A percentile compares a stretch with the other conserved stretches of the same genome.
Conservation (phyloP, 306 rosid species). For the Prunus salicina region DNA sequence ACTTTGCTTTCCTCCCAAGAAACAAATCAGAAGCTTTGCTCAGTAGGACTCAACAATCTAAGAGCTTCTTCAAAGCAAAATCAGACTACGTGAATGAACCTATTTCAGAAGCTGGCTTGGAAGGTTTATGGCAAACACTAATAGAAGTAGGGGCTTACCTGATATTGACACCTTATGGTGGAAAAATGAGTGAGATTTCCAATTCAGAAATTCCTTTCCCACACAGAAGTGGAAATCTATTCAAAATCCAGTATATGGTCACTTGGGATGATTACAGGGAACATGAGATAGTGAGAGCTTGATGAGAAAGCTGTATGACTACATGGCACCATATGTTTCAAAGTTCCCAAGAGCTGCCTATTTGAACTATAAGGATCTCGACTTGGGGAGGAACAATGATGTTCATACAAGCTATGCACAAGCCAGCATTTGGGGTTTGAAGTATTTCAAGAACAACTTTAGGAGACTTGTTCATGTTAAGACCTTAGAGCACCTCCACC, state of each 20-base stretch:
- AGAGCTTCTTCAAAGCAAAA: slow-evolving; percentile 61
- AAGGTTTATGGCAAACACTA: slow-evolving; percentile 47
- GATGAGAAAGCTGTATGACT: slow-evolving; percentile 55
- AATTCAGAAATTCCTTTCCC: slow-evolving; percentile 60
- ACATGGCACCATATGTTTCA: slow-evolving; percentile 61
- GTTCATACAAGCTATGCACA: slow-evolving; percentile 8
- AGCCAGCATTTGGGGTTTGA: slow-evolving; percentile 52
- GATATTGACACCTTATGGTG: slow-evolving; percentile 62
- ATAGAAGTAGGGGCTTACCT: slow-evolving; percentile 37
- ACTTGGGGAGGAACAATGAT: slow-evolving; percentile 21
- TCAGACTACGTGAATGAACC: slow-evolving; percentile 60
- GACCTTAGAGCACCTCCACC: slow-evolving; percentile 15
- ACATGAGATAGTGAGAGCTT: slow-evolving; percentile 32
- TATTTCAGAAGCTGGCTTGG: slow-evolving; percentile 43
- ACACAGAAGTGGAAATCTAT: slow-evolving; percentile 65
- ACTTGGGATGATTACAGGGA: slow-evolving; percentile 42
- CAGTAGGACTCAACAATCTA: slow-evolving; percentile 32
- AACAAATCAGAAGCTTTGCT: slow-evolving; percentile 51
- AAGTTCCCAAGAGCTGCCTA: slow-evolving; percentile 68
- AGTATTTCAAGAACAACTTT: slow-evolving; percentile 70
- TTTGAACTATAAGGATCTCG: slow-evolving; percentile 71
- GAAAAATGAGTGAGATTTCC: slow-evolving; percentile 50
- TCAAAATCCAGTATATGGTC: slow-evolving; percentile 48
- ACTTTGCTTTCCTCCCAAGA: slow-evolving; percentile 43
- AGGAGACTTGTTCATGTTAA: slow-evolving; percentile 58